These are phyloP conservation scores for Jaapia argillacea DNA, from an alignment of 768 basidiomycete species.

Conservation along the genomic window DNA sequence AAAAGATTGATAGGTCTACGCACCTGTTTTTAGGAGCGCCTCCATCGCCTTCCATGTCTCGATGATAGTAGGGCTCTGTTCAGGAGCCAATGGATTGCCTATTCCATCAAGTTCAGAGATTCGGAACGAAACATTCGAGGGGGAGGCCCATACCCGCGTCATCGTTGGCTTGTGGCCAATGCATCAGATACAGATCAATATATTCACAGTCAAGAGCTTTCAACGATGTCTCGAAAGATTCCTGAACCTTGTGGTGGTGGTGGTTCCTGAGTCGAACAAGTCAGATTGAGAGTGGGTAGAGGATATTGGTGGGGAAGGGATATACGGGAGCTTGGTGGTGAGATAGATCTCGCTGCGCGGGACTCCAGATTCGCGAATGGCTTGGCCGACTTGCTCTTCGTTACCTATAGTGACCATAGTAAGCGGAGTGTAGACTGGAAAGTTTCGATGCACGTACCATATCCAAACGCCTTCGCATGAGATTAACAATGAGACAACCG, in stretches of 20 bases:
- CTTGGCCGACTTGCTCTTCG: slow-evolving; percentile 14
- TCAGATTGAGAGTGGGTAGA: not conserved
- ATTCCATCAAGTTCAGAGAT: not conserved
- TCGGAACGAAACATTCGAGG: not conserved
- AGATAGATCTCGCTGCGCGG: slow-evolving; percentile 14
- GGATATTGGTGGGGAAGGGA: not conserved
- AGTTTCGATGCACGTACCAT: not conserved
- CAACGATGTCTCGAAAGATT: slow-evolving; percentile 21
- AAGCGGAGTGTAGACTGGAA: not conserved
- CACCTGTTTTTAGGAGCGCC: slow-evolving; percentile 19
- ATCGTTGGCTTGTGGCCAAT: slow-evolving; percentile 22
- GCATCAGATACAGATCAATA: slow-evolving; percentile 29
- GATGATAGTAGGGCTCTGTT: slow-evolving; percentile 15
- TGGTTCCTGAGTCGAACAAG: not conserved
- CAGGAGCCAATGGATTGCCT: slow-evolving; percentile 7
- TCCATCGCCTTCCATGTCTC: slow-evolving; percentile 28
- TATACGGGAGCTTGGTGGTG: slow-evolving; percentile 15
- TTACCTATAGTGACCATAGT: slow-evolving; percentile 7
- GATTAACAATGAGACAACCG: not conserved
- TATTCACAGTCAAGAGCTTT: slow-evolving; percentile 21
- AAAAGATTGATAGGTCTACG: not conserved
- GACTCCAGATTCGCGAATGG: slow-evolving; percentile 10
- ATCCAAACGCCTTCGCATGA: slow-evolving; percentile 3
- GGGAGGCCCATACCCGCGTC: slow-evolving; percentile 5
- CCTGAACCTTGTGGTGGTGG: slow-evolving; percentile 18